phyloP scores from a whole-genome alignment of 805 yeast genomes.

The Candida orba region DNA sequence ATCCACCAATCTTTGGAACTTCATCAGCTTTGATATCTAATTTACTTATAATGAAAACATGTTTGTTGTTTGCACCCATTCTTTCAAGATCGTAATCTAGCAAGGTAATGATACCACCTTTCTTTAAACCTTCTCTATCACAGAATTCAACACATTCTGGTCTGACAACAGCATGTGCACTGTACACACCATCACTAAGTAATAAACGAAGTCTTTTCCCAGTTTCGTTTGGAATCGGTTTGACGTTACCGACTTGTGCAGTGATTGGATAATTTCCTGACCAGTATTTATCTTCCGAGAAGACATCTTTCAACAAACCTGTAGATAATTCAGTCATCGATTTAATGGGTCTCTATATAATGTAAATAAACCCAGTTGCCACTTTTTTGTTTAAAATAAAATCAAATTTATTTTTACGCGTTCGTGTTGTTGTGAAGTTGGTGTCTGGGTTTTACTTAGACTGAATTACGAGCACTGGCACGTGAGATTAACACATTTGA shows the following conservation, averaged over 20 bases:
- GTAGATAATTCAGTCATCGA: conserved; percentile 8
- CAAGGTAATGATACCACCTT: conserved; percentile 35
- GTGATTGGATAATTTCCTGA: conserved; percentile 22
- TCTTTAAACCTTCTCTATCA: conserved; percentile 39
- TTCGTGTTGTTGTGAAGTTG: conserved; percentile 1
- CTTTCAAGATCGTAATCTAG: conserved; percentile 34
- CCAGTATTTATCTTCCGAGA: conserved; percentile 18
- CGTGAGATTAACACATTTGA: too few species aligned
- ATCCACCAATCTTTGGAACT: conserved; percentile 32
- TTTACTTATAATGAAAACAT: conserved; percentile 22
- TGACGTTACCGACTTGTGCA: conserved; percentile 30
- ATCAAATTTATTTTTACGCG: background rate
- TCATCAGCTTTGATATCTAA: conserved; percentile 26
- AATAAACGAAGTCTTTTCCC: conserved; percentile 39
- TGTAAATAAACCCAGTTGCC: conserved; percentile 5
- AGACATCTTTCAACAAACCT: conserved; percentile 14
- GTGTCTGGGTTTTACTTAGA: background rate
- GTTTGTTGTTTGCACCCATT: conserved; percentile 30
- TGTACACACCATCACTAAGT: conserved; percentile 45
- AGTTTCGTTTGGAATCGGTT: conserved; percentile 31
- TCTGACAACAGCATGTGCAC: conserved; percentile 46
- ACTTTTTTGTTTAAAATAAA: background rate
- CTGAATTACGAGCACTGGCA: too few species aligned
- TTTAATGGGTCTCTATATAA: background rate
- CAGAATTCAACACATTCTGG: conserved; percentile 40